Evolutionary conservation across 495 filamentous ascomycete genomes (phyloP).

Genomic region (Penicillium paxilli): DNA sequence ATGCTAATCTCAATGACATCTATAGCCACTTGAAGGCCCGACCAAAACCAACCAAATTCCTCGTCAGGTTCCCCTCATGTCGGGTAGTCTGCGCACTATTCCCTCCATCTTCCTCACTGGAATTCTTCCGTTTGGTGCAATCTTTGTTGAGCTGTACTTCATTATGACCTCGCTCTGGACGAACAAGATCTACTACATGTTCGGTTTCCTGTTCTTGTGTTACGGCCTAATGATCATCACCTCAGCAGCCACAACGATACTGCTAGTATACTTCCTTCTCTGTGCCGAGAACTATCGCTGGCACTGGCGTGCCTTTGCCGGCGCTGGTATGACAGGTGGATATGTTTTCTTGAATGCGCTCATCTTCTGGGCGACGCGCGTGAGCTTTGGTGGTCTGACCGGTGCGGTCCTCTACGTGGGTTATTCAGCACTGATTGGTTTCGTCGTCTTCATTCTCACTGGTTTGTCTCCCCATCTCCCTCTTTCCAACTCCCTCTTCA

Average conservation of each 20-base stretch:
- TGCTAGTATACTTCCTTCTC: constrained; percentile 92
- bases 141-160: constrained; percentile 97
- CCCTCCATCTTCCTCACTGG: constrained; percentile 89
- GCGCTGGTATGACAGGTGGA: constrained; percentile 79
- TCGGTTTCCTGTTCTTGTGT: constrained; percentile 96
- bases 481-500: constrained; percentile 2
- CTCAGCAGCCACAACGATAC: constrained; percentile 83
- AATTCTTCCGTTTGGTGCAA: constrained; percentile 89
- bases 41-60: constrained; percentile 98
- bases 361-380: constrained; percentile 81
- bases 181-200: constrained; percentile 99
- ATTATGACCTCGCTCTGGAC: constrained; percentile 99
- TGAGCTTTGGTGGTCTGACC: constrained; percentile 80
- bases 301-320: constrained; percentile 94
- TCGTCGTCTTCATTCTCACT: constrained; percentile 89
- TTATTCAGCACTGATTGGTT: constrained; percentile 85
- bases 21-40: constrained; percentile 64
- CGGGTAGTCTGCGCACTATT: constrained; percentile 77
- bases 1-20: background rate
- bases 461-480: constrained; percentile 56
- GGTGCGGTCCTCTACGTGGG: constrained; percentile 90
- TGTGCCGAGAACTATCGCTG: constrained; percentile 98
- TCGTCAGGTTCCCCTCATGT: constrained; percentile 84
- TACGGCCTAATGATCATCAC: constrained; percentile 98
- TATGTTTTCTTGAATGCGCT: constrained; percentile 91